phyloP scores from a whole-genome alignment of 805 yeast species.

The Komagataella ulmi region DNA sequence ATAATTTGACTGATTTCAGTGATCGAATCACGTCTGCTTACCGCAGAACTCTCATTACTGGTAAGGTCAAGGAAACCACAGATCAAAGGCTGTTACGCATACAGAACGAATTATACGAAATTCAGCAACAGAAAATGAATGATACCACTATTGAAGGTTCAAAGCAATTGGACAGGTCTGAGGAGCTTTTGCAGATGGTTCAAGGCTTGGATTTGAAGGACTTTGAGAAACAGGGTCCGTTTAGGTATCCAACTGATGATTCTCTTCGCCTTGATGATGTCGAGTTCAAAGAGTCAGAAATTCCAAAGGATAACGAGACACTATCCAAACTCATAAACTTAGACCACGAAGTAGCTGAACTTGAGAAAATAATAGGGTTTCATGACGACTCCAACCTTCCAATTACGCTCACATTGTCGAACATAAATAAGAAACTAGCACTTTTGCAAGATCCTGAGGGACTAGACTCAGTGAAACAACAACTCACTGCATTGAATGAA shows the following conservation, averaged over 20 bases:
- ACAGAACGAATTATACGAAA: background rate
- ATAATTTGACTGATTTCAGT: background rate
- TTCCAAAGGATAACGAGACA: background rate
- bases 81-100: background rate
- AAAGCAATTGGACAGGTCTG: background rate
- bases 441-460: background rate
- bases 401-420: background rate
- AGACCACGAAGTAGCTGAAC: background rate
- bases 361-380: background rate
- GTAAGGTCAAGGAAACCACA: background rate
- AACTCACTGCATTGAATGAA: background rate
- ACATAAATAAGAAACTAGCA: background rate
- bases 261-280: background rate
- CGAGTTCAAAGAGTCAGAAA: background rate
- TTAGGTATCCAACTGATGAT: background rate
- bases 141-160: background rate
- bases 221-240: background rate
- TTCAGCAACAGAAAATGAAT: background rate
- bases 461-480: background rate
- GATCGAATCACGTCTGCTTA: background rate
- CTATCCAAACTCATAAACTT: background rate
- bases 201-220: background rate
- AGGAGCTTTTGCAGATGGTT: background rate
- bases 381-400: background rate
- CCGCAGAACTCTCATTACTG: background rate